Percentiles rank a stretch among this genome's conserved stretches.
Evolutionary conservation across 345 rosid genomes (phyloP).

Genomic region (Leavenworthia alabamica): DNA sequence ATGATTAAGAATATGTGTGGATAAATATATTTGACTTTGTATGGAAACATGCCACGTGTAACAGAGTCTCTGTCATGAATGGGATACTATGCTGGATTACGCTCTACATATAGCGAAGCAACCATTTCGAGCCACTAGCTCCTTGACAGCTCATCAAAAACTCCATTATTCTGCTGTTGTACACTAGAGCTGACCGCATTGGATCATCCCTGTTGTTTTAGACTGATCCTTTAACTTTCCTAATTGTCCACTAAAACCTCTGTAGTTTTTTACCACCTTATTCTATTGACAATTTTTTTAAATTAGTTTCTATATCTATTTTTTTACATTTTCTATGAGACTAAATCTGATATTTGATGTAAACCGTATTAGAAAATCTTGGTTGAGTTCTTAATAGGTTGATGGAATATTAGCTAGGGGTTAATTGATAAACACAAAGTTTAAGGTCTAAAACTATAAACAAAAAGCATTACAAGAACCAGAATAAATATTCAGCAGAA

Average conservation of each 20-base stretch:
- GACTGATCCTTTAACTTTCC: background rate
- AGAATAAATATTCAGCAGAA: no score
- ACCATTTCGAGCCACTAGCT: slow-evolving; percentile 20
- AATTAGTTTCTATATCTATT: no score
- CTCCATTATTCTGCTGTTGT: background rate
- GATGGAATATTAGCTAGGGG: no score
- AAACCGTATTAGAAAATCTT: no score
- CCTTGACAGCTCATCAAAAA: slow-evolving; percentile 27
- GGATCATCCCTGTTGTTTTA: background rate
- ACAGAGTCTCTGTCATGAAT: slow-evolving; percentile 26
- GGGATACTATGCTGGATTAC: slow-evolving; percentile 29
- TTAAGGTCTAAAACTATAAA: no score
- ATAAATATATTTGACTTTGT: slow-evolving; percentile 12
- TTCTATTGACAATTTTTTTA: no score
- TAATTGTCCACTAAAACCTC: background rate
- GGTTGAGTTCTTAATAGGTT: background rate
- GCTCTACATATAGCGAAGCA: slow-evolving; percentile 29
- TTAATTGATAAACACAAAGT: background rate
- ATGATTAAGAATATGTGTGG: no score
- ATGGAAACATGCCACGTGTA: slow-evolving; percentile 13
- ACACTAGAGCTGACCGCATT: background rate
- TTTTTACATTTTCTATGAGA: no score
- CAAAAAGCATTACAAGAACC: background rate
- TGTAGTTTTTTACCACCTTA: no score
- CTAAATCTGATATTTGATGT: no score